A percentile compares a stretch with the other conserved stretches of the same genome.
Conservation (phyloP, 805 yeast genomes). For the Yamadazyma akitaensis region DNA sequence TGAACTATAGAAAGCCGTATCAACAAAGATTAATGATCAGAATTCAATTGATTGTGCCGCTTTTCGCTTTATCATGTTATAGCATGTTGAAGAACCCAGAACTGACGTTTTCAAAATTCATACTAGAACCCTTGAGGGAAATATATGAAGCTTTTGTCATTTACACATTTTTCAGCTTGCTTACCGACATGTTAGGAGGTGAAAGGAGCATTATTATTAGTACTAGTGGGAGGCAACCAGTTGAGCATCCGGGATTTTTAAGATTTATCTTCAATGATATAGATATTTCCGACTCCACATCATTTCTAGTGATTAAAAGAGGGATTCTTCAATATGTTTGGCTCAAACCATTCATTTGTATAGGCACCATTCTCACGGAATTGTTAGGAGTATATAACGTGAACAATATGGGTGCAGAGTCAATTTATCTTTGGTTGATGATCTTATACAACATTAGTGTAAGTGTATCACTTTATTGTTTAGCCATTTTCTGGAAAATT, state of each 20-base stretch:
- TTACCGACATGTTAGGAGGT: constrained; percentile 86
- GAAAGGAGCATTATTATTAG: constrained; percentile 78
- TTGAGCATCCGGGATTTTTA: constrained; percentile 58
- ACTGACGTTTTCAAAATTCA: constrained; percentile 36
- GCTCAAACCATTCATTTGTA: constrained; percentile 82
- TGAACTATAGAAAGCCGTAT: constrained; percentile 81
- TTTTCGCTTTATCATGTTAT: constrained; percentile 73
- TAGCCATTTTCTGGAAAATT: constrained; percentile 92
- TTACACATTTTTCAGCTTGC: constrained; percentile 82
- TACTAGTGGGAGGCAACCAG: constrained; percentile 70
- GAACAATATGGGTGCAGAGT: constrained; percentile 43
- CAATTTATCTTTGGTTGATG: constrained; percentile 62
- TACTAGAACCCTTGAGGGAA: constrained; percentile 76
- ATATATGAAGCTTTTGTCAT: constrained; percentile 95
- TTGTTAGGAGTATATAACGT: constrained; percentile 49
- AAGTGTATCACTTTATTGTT: constrained; percentile 73
- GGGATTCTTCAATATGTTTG: constrained; percentile 93
- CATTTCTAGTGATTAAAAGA: constrained; percentile 72
- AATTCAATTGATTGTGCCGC: constrained; percentile 76
- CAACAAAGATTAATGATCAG: constrained; percentile 84
- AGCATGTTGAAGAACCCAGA: constrained; percentile 47
- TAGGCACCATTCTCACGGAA: constrained; percentile 48
- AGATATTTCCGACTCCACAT: constrained; percentile 83
- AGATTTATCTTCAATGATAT: constrained; percentile 51
- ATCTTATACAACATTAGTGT: constrained; percentile 76